These are phyloP conservation scores for Suhomyces ambrosiae DNA, from an alignment of 1,139 yeast genomes.

Conservation along the genomic window DNA sequence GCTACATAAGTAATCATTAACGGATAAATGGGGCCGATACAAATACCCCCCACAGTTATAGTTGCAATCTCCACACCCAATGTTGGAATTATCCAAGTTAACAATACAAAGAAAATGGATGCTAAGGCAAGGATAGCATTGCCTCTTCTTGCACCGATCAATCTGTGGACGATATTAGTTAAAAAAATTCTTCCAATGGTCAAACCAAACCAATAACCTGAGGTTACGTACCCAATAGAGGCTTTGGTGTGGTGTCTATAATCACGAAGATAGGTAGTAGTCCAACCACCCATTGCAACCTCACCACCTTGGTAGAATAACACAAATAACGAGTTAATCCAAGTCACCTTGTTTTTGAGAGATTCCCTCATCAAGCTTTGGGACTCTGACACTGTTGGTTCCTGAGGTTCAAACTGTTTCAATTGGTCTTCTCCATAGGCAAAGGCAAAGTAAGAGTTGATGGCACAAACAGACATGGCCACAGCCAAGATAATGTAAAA, in stretches of 20 bases:
- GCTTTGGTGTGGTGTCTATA: slow-evolving; percentile 51
- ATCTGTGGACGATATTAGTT: slow-evolving; percentile 42
- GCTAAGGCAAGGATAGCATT: slow-evolving; percentile 36
- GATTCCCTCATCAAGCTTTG: slow-evolving; percentile 26
- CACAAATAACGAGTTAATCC: slow-evolving; percentile 57
- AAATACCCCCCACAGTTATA: slow-evolving; percentile 50
- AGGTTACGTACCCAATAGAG: slow-evolving; percentile 62
- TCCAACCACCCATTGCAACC: slow-evolving; percentile 73
- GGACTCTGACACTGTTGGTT: neutral
- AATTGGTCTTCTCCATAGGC: slow-evolving; percentile 18
- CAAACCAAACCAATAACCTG: slow-evolving; percentile 75
- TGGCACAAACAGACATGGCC: slow-evolving; percentile 15
- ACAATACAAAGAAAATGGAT: slow-evolving; percentile 38
- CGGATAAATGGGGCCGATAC: slow-evolving; percentile 59
- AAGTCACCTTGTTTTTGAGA: slow-evolving; percentile 46
- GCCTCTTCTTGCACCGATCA: slow-evolving; percentile 53
- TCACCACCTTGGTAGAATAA: slow-evolving; percentile 71
- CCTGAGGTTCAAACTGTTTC: slow-evolving; percentile 8
- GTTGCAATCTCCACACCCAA: slow-evolving; percentile 27
- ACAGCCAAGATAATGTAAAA: slow-evolving; percentile 20
- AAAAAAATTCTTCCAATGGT: slow-evolving; percentile 60
- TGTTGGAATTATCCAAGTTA: slow-evolving; percentile 52
- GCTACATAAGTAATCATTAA: slow-evolving; percentile 52
- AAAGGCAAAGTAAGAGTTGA: slow-evolving; percentile 15
- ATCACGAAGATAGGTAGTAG: slow-evolving; percentile 61